Evolutionary conservation across 805 yeast species (phyloP), one percentile per base, ranked within the genome.

Genomic region (Nakazawaea ambrosiae): DNA sequence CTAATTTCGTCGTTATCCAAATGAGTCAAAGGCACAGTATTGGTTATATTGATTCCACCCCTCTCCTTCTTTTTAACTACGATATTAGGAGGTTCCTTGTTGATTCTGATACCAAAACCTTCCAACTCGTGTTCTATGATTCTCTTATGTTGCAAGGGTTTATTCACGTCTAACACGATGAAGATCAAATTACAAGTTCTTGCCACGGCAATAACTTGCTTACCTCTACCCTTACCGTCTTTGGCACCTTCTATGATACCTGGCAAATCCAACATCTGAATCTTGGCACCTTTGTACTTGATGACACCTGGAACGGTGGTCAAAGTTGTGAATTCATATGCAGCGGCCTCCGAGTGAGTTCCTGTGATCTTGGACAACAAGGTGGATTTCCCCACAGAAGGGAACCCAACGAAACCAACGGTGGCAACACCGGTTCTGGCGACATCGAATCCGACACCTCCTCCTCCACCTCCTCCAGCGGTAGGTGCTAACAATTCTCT

Each of bases 381-480:
- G 1, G 99, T 92, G 7, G 86, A 78, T 53, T 84, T 84, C 23
- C 92, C 92, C 3, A 92, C 98, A 1, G 97, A 89, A 1, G 99
- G 99, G 57, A 92, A 92, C 3, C 99, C 99, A 31, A 92, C 96
- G 57, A 89, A 92, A 8, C 98, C 99, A 36, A 92, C 94, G 7
- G 95, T 78, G 3, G 96, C 97, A 11, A 86, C 96, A 63, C 99
- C 99, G 0, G 97, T 90, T 60, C 96, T 78, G n/a, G 96, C 95
- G 31, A 92, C 97, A 65, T 92, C 99, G 61, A 92, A 92, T 6
- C 98, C 98, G 17, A 74, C 77, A 46, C 97, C 97, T 16, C 75
- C 85, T 41, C 92, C 95, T 42, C 96, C 96, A 25, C 96, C 96
- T 27, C 88, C 73, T 28, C 83, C 69, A 15, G 85, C 75, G 1